Conservation (phyloP, 345 rosid species). For the Camelina neglecta region DNA sequence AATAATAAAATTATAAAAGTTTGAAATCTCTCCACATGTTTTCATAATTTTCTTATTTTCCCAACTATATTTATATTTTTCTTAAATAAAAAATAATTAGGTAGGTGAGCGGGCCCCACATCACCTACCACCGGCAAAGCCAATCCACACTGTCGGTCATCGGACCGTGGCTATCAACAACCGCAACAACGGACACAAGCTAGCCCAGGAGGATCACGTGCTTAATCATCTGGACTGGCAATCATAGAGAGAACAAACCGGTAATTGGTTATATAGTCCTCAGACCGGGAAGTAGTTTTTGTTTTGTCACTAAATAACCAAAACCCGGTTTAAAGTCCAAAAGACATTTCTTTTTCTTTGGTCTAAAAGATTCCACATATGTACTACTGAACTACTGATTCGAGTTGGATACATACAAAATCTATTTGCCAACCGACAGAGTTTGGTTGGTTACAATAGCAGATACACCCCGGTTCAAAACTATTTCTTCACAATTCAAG, state of each 20-base stretch:
- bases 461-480: not conserved
- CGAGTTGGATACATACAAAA: not conserved
- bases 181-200: not conserved
- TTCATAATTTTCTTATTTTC: not conserved
- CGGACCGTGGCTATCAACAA: slow-evolving; percentile 8
- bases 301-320: not conserved
- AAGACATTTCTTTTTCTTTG: not conserved
- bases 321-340: slow-evolving; percentile 15
- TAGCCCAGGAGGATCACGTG: slow-evolving; percentile 36
- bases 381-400: slow-evolving; percentile 2
- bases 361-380: slow-evolving; percentile 10
- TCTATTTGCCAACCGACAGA: not conserved
- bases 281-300: not conserved
- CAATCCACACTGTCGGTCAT: slow-evolving; percentile 5
- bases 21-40: no score
- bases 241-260: slow-evolving; percentile 30
- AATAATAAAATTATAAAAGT: no score
- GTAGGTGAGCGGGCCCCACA: slow-evolving; percentile 31
- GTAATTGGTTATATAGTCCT: not conserved
- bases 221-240: not conserved
- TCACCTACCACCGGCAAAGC: slow-evolving; percentile 29
- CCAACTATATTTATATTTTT: no score
- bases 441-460: not conserved
- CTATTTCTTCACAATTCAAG: slow-evolving; percentile 6
- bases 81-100: not conserved